phyloP scores from a whole-genome alignment of 1,284 basidiomycete genomes.

The Rhodotorula glutinis region DNA sequence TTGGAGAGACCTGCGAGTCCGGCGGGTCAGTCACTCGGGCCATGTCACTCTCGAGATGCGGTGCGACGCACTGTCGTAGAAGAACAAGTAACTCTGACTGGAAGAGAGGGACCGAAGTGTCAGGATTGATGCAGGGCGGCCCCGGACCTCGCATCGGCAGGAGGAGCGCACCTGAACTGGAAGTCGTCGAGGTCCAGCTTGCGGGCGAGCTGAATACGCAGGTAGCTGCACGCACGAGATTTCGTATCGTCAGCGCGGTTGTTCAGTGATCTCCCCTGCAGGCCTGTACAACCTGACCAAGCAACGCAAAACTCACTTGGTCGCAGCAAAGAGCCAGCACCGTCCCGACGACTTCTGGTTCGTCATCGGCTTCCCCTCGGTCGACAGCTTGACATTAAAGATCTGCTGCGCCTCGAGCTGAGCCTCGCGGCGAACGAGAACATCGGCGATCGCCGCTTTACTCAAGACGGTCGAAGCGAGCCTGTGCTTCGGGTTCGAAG shows the following conservation, averaged over 20 bases:
- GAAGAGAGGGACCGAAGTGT: too few relatives aligned
- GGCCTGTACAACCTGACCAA: background rate
- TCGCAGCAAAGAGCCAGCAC: slow-evolving; percentile 87
- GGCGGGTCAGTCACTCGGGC: background rate
- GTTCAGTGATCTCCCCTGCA: background rate
- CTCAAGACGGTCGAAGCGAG: slow-evolving; percentile 77
- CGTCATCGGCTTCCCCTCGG: slow-evolving; percentile 71
- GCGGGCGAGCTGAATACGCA: slow-evolving; percentile 75
- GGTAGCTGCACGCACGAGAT: slow-evolving; percentile 1
- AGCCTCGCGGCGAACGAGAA: slow-evolving; percentile 65
- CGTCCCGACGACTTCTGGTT: slow-evolving; percentile 82
- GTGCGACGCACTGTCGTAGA: slow-evolving; percentile 48
- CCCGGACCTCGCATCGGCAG: too few relatives aligned
- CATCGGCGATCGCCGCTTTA: slow-evolving; percentile 65
- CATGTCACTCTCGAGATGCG: background rate
- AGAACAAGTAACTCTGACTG: slow-evolving; percentile 82
- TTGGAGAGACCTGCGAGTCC: slow-evolving; percentile 11
- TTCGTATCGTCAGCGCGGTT: background rate
- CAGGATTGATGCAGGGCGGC: too few relatives aligned
- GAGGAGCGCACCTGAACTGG: slow-evolving; percentile 55
- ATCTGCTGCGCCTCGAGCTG: slow-evolving; percentile 69
- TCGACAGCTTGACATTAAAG: slow-evolving; percentile 76
- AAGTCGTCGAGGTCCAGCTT: slow-evolving; percentile 74
- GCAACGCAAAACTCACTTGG: slow-evolving; percentile 47
- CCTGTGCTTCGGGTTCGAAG: slow-evolving; percentile 58